A percentile compares a stretch with the other conserved stretches of the same genome.
phyloP scores from a whole-genome alignment of 805 yeast species.

The Starmerella scarabaei region DNA sequence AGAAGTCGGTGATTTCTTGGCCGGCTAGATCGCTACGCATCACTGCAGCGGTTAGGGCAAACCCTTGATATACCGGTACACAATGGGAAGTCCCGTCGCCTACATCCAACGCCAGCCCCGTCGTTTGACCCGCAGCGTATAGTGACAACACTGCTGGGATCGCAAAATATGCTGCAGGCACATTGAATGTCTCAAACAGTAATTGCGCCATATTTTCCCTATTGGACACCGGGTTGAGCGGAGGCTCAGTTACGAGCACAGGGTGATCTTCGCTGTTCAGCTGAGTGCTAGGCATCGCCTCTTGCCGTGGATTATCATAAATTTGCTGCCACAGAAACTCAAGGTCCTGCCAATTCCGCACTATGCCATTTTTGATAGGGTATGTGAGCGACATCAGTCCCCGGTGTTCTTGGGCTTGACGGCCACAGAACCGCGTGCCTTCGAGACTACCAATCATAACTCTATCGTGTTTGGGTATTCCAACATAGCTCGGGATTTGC shows the following conservation, averaged over 20 bases:
- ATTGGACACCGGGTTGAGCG: slow-evolving; percentile 56
- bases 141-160: slow-evolving; percentile 70
- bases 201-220: slow-evolving; percentile 50
- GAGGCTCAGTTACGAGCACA: slow-evolving; percentile 75
- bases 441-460: slow-evolving; percentile 63
- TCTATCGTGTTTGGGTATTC: slow-evolving; percentile 71
- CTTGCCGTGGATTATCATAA: slow-evolving; percentile 33
- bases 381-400: slow-evolving; percentile 61
- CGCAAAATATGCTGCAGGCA: slow-evolving; percentile 62
- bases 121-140: slow-evolving; percentile 81
- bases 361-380: slow-evolving; percentile 71
- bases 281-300: slow-evolving; percentile 28
- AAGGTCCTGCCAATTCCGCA: slow-evolving; percentile 76
- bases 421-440: slow-evolving; percentile 62
- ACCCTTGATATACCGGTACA: slow-evolving; percentile 86
- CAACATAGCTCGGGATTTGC: slow-evolving; percentile 53
- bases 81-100: slow-evolving; percentile 88
- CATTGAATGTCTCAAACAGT: slow-evolving; percentile 57
- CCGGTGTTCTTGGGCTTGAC: slow-evolving; percentile 56
- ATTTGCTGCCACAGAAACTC: slow-evolving; percentile 67
- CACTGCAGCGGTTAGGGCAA: slow-evolving; percentile 58
- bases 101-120: slow-evolving; percentile 79
- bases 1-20: slow-evolving; percentile 63
- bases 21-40: slow-evolving; percentile 76
- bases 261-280: slow-evolving; percentile 72